Percentiles rank a stretch among this genome's conserved stretches.
Conservation (phyloP, 352 stramenopile genomes). For the Pythium rishiriense region DNA sequence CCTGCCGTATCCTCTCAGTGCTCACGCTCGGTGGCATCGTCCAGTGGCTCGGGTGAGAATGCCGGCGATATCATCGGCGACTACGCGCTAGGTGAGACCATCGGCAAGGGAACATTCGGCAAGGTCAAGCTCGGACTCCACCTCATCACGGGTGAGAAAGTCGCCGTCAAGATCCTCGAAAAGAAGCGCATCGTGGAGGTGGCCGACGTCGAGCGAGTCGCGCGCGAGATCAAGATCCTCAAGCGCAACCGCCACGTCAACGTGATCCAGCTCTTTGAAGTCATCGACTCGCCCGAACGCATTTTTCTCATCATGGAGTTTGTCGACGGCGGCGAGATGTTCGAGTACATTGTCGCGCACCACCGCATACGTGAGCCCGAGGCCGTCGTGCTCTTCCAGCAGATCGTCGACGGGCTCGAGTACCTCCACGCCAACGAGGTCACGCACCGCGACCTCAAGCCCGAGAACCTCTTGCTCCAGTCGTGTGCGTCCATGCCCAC, state of each 20-base stretch:
- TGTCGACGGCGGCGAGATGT: slow-evolving; percentile 91
- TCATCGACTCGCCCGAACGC: slow-evolving; percentile 79
- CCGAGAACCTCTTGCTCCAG: slow-evolving; percentile 91
- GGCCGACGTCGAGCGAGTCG: slow-evolving; percentile 89
- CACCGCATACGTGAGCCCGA: slow-evolving; percentile 82
- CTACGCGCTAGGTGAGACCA: slow-evolving; percentile 89
- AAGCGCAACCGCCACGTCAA: slow-evolving; percentile 90
- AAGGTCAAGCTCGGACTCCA: slow-evolving; percentile 91
- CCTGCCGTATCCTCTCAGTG: not conserved
- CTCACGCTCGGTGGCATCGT: not conserved
- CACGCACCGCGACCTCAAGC: slow-evolving; percentile 90
- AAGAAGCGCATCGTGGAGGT: slow-evolving; percentile 89
- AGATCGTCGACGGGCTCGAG: slow-evolving; percentile 90
- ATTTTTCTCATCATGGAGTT: slow-evolving; percentile 95
- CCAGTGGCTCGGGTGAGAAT: slow-evolving; percentile 3
- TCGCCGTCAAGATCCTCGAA: slow-evolving; percentile 93
- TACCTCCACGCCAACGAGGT: slow-evolving; percentile 91
- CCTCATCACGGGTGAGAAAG: slow-evolving; percentile 89
- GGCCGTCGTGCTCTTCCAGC: slow-evolving; percentile 83
- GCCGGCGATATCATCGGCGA: slow-evolving; percentile 71
- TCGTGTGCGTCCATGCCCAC: slow-evolving; percentile 32
- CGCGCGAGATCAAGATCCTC: slow-evolving; percentile 94
- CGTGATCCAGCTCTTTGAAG: slow-evolving; percentile 91
- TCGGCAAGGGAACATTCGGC: slow-evolving; percentile 94
- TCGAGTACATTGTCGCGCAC: slow-evolving; percentile 94